Evolutionary conservation across 495 filamentous ascomycete genomes (phyloP).

Genomic region (Penicillium salamii): DNA sequence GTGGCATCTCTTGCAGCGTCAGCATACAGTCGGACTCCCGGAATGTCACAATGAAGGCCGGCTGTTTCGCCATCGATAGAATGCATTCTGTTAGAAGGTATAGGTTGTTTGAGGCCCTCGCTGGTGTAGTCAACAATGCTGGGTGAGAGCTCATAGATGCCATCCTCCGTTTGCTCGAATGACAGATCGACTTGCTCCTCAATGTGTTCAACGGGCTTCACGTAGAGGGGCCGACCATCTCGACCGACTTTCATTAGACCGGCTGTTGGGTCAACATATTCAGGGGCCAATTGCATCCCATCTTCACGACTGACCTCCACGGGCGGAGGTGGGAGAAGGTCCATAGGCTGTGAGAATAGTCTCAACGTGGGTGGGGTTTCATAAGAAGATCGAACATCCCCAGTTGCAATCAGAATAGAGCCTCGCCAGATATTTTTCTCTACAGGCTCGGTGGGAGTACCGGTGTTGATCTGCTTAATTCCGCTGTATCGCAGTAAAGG

Average conservation of each 20-base stretch:
- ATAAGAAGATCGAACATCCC: conserved; percentile 76
- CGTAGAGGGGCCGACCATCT: conserved; percentile 76
- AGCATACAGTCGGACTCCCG: conserved; percentile 76
- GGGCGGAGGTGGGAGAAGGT: conserved; percentile 79
- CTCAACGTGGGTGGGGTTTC: conserved; percentile 72
- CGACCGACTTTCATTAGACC: conserved; percentile 80
- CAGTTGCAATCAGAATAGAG: conserved; percentile 89
- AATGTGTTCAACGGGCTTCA: conserved; percentile 79
- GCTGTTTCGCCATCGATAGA: conserved; percentile 66
- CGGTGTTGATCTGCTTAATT: conserved; percentile 45
- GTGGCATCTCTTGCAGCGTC: conserved; percentile 85
- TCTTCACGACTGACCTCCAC: conserved; percentile 60
- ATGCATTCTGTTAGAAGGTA: conserved; percentile 42
- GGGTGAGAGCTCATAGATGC: conserved; percentile 65
- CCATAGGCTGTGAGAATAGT: conserved; percentile 81
- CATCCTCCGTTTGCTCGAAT: conserved; percentile 69
- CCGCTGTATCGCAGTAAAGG: conserved; percentile 88
- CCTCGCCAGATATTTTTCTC: conserved; percentile 87
- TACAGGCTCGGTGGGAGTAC: conserved; percentile 34
- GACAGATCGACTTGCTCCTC: conserved; percentile 74
- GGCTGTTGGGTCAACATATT: conserved; percentile 87
- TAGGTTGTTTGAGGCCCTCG: conserved; percentile 34
- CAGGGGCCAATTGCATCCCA: conserved; percentile 61
- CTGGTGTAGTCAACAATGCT: conserved; percentile 43
- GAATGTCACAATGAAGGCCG: conserved; percentile 73